Evolutionary conservation across 2,329 filamentous ascomycete species (phyloP), one percentile per base, ranked within the genome.

Genomic region (Pseudogymnoascus sp.): DNA sequence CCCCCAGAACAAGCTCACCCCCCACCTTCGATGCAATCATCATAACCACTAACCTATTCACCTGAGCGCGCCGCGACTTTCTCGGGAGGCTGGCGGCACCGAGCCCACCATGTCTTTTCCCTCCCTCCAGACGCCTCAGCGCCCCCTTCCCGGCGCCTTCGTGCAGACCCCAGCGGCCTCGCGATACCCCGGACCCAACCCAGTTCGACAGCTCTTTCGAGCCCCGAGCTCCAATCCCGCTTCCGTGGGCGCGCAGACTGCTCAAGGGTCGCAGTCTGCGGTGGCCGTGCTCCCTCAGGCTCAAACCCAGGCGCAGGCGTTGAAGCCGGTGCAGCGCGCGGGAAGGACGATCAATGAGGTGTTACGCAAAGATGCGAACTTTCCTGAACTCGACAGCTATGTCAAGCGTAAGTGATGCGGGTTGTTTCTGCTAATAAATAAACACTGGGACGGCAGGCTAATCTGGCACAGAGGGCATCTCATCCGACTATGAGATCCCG

Each of bases 341-440:
- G 91, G 92, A 57, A 83, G 82, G 68, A 93, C 89, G 19, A 88
- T 99, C 74, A 96, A 96, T 75, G 83, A 87, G 68, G 87, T 89
- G 50, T 78, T 97, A 50, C 81, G 85, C 65, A 80, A 83, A 65
- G 93, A 97, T 72, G 86, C 87, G 70, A 86, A 85, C 72, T 99
- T 91, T 72, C 93, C 93, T 6, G 91, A 96, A 67, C 79, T 99
- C 17, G 93, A 97, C 74, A 89, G 85, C 64, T 96, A 96, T 77
- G 87, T 96, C 71, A 86, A 87, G 77, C 91, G 92, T 95, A 81
- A 82, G 90, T 83, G 62, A 26, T 60, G 11, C 11, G 23, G n/a
- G 31, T 21, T 21, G 33, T 13, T 13, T 15, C 19, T 17, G 38
- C 62, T 31, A 47, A 62, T 26, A 57, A 47, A 62, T 26, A 57